Base-by-base conservation (phyloP, 129 eudicot species). In the Deinandra increscens region DNA sequence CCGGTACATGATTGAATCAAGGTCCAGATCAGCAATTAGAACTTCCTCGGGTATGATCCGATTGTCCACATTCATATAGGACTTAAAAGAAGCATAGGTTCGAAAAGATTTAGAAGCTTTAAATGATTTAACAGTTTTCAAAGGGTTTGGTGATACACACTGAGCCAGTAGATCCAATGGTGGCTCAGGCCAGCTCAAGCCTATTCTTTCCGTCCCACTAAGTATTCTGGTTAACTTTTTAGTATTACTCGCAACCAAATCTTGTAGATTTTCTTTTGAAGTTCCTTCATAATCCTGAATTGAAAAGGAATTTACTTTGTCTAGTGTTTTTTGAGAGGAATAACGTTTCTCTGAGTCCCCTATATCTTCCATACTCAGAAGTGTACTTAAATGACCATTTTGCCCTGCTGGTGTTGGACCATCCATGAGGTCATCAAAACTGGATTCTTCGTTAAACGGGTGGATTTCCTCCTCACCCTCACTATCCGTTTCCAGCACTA, bases 151-250 rank as follows among this genome's bases (percentile, higher is more conserved):
- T 75, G 73, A 26, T 51, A 83, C 88, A 60, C 64, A 86, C 78
- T 85, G 86, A 33, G 92, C 78, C 60, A 89, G 64, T 67, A 93
- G 86, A 85, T 93, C 72, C 46, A 87, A 50, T 26, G 97, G 97
- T 59, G 88, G 92, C 80, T 89, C 97, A 20, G 97, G 99, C 99
- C 99, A 93, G 80, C 88, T 72, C 55, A 93, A 74, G 44, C 97
- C 92, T 15, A 85, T 85, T 71, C 88, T 80, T 77, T 89, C 99
- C 1, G 92, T 87, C 79, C 88, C 95, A 69, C 95, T 89, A 13
- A 89, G 74, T 12, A 83, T 74, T 81, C 79, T 85, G 15, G 74
- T 69, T 50, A 87, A 71, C 76, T 74, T 84, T 11, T 61, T 70
- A 59, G 14, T 60, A 34, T 29, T 53, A 43, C 59, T 72, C 2